Evolutionary conservation across 2,329 filamentous ascomycete species (phyloP), one percentile per base, ranked within the genome.

Genomic region (Aspergillus thermomutatus): DNA sequence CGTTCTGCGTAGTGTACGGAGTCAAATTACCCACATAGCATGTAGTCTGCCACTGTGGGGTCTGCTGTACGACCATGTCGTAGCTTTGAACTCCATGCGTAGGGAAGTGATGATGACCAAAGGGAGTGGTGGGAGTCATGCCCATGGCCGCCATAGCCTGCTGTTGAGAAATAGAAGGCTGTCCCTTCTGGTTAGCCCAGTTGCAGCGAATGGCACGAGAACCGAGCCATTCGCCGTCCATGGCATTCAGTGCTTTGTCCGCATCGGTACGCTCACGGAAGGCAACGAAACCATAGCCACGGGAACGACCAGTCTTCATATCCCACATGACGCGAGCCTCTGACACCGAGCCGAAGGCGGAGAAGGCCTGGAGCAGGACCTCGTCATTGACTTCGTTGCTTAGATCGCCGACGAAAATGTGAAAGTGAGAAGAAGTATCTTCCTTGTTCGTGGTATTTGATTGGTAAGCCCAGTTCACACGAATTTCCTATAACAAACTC

Each of bases 251-350:
- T 1, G 94, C 93, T 78, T 97, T 96, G 75, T 99, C 94, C 27
- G 94, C 94, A 70, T 99, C 94, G 37, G 85, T 80, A 62, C 93
- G 91, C 62, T 99, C 94, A 61, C 93, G 90, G 84, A 96, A 99
- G 50, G 94, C 94, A 66, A 97, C 93, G 72, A 99, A 99, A 11
- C 94, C 94, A 71, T 99, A 99, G 59, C 94, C 94, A 72, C 94
- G 90, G 64, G 94, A 97, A 62, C 94, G 88, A 65, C 94, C 94
- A 37, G 94, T 99, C 84, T 99, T 99, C 94, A 99, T 99, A 75
- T 99, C 94, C 94, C 94, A 99, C 94, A 99, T 99, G 63, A 99
- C 94, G 69, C 94, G 92, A 58, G 94, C 94, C 77, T 99, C 94
- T 2, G 94, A 99, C 50, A 99, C 92, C 11, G 87, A 91, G 43